Conservation (phyloP, 345 rosid species). For the Jatropha curcas region DNA sequence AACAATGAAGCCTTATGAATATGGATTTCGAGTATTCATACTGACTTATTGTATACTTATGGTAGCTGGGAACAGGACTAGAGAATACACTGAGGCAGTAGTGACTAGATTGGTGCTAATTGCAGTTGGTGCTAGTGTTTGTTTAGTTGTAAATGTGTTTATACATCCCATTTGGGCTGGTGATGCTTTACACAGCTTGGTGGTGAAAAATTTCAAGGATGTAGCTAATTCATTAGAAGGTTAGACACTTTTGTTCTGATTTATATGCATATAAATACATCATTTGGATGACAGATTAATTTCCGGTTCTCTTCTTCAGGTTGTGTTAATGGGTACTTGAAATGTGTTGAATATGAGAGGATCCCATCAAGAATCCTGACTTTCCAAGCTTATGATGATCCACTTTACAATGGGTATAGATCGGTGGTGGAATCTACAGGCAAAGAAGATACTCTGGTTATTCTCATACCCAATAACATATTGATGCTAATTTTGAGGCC, state of each 20-base stretch:
- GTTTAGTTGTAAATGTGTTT: constrained; percentile 58
- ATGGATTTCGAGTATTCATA: constrained; percentile 81
- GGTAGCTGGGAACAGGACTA: constrained; percentile 59
- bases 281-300: not conserved
- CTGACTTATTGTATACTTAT: constrained; percentile 78
- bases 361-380: constrained; percentile 77
- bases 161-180: constrained; percentile 85
- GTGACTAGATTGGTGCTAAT: constrained; percentile 52
- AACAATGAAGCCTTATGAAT: constrained; percentile 69
- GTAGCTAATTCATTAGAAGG: constrained; percentile 85
- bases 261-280: too few species aligned
- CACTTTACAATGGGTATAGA: constrained; percentile 75
- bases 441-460: constrained; percentile 78
- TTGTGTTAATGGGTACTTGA: constrained; percentile 73
- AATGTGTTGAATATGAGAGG: constrained; percentile 74
- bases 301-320: constrained; percentile 34
- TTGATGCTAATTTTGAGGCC: too few species aligned
- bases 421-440: constrained; percentile 71
- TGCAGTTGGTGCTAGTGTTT: constrained; percentile 60
- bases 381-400: constrained; percentile 88
- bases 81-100: constrained; percentile 14
- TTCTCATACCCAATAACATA: not conserved
- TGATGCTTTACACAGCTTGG: constrained; percentile 73
- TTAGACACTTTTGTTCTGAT: constrained; percentile 9
- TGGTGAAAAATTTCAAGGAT: constrained; percentile 64